Evolutionary conservation across 2,329 filamentous ascomycete species (phyloP), one percentile per base, ranked within the genome.

Genomic region (Colletotrichum euphorbiae): DNA sequence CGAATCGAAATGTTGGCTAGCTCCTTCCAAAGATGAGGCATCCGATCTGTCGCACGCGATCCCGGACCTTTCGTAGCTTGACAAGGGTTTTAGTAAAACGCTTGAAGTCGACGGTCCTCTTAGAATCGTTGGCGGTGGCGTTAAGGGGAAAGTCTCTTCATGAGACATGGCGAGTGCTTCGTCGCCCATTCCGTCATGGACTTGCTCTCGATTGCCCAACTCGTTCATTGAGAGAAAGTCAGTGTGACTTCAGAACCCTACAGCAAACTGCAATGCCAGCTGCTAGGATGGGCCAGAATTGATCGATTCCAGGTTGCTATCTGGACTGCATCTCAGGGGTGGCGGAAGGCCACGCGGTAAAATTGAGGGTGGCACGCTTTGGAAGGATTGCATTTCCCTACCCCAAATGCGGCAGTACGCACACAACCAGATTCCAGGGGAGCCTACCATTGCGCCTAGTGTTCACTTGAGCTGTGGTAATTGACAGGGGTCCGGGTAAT

Each of bases 81-180:
- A 59, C 40, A 65, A 54, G 61, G 61, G 65, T 68, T 65, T 68
- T 61, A 68, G 61, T 33, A 68, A 45, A 15, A 43, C 31, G 31
- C 54, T 17, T 50, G 40, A 55, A 59, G 48, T 65, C 40, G 46
- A 65, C 40, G 38, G 64, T 36, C 24, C 21, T 54, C n/a, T 13
- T 21, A 57, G n/a, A 58, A 13, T 40, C 46, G 21, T 48, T 42
- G 31, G 50, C 52, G 36, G 64, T 42, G 62, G 48, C 48, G 48
- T 54, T 58, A 40, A 45, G 5, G 52, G 24, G 40, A 46, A 40
- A 42, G 40, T 31, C 45, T 54, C 31, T 36, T 46, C 40, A 24
- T 24, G 31, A 50, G 24, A 55, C 54, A 50, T 21, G 42, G 28
- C 48, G 40, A 48, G 57, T 19, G 13, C 31, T 48, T 40, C 36